Percentiles rank a stretch among this genome's conserved stretches.
These are phyloP conservation scores for Hortiboletus flavorubellus DNA, from an alignment of 768 basidiomycete genomes.

Conservation along the genomic window DNA sequence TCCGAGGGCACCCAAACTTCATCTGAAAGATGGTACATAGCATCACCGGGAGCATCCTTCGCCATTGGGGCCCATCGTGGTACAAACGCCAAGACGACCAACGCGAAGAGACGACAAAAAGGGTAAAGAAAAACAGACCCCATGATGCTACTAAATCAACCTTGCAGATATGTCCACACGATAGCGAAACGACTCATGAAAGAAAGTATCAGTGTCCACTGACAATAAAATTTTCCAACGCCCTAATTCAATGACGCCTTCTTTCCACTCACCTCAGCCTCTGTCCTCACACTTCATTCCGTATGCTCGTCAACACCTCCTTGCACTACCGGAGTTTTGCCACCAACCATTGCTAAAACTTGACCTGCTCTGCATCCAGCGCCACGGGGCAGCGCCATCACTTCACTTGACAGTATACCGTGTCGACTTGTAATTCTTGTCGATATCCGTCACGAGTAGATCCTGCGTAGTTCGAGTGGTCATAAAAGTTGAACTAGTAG, in stretches of 20 bases:
- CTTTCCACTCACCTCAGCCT: conserved; percentile 15
- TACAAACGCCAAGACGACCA: too few relatives aligned
- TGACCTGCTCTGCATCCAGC: conserved; percentile 52
- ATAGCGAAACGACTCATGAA: too few relatives aligned
- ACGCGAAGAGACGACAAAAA: too few relatives aligned
- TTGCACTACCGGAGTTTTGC: conserved; percentile 79
- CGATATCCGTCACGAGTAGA: conserved; percentile 81
- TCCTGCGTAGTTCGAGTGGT: conserved; percentile 92
- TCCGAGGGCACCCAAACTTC: too few relatives aligned
- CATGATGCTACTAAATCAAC: too few relatives aligned
- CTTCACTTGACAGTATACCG: conserved; percentile 66
- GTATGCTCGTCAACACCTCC: conserved; percentile 74
- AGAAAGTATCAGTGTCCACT: too few relatives aligned
- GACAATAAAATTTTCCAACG: not conserved
- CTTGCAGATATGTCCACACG: too few relatives aligned
- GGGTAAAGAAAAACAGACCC: too few relatives aligned
- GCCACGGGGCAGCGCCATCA: conserved; percentile 48
- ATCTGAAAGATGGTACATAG: too few relatives aligned
- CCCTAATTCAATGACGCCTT: conserved; percentile 16
- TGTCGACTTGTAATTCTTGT: conserved; percentile 79
- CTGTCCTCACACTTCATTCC: conserved; percentile 47
- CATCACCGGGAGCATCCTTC: too few relatives aligned
- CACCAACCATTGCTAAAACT: conserved; percentile 60
- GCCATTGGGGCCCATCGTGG: too few relatives aligned
- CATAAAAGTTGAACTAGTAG: conserved; percentile 96